Percentiles rank a stretch among this genome's conserved stretches.
Conservation (phyloP, 768 basidiomycete genomes). For the Termitomyces sp. region DNA sequence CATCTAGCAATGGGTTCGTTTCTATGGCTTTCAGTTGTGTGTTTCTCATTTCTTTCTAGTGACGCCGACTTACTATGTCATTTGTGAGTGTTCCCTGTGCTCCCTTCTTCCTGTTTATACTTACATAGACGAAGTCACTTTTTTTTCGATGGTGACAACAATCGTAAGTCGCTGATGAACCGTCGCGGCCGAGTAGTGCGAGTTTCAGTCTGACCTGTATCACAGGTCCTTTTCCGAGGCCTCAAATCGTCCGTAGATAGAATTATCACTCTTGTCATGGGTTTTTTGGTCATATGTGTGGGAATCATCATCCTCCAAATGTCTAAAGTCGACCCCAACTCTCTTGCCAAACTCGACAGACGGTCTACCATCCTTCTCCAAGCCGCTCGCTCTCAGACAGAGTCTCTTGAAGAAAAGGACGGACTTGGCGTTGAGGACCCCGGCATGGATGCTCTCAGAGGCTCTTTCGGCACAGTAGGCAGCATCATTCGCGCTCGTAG, state of each 20-base stretch:
- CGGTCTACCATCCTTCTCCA: constrained; percentile 86
- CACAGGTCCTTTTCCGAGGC: constrained; percentile 83
- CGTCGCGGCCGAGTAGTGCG: neutral
- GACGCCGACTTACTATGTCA: constrained; percentile 84
- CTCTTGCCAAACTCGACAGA: constrained; percentile 78
- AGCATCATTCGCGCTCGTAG: constrained; percentile 78
- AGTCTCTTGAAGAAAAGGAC: constrained; percentile 65
- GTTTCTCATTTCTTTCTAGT: constrained; percentile 39
- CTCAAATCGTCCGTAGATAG: constrained; percentile 69
- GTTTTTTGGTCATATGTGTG: constrained; percentile 84
- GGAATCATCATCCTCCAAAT: constrained; percentile 96
- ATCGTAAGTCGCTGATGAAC: constrained; percentile 45
- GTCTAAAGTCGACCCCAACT: constrained; percentile 86
- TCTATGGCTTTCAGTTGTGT: neutral
- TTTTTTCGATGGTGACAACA: constrained; percentile 80
- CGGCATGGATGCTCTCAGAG: constrained; percentile 87
- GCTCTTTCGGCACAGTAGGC: constrained; percentile 87
- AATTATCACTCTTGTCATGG: constrained; percentile 89
- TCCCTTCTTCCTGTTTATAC: neutral
- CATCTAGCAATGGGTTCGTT: constrained; percentile 15
- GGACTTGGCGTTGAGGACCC: constrained; percentile 74
- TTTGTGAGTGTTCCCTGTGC: constrained; percentile 45
- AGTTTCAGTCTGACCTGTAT: neutral
- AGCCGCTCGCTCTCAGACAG: constrained; percentile 71
- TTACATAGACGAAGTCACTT: constrained; percentile 50